Conservation (phyloP, 2,329 filamentous ascomycete genomes). For the Zarea fungicola region DNA sequence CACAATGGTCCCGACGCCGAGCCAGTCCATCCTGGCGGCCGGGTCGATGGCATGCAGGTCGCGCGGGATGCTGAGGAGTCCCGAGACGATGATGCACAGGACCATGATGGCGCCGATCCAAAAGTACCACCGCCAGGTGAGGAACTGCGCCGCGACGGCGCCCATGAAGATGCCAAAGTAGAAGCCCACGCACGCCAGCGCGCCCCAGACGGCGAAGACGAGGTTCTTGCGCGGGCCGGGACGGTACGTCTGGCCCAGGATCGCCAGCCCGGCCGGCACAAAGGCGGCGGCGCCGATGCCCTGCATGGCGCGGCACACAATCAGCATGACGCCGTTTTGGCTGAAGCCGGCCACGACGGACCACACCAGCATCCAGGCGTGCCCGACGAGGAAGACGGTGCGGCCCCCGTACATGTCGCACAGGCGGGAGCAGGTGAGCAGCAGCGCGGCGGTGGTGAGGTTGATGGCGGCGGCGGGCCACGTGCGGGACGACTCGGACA, state of each 20-base stretch:
- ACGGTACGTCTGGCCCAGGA: conserved; percentile 64
- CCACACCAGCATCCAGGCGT: conserved; percentile 63
- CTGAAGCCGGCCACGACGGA: conserved; percentile 67
- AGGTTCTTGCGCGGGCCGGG: conserved; percentile 69
- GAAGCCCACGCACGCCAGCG: conserved; percentile 54
- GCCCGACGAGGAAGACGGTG: conserved; percentile 53
- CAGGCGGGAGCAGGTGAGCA: conserved; percentile 59
- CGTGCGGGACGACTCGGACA: conserved; percentile 54
- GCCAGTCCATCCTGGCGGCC: conserved; percentile 59
- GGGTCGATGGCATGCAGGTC: conserved; percentile 23
- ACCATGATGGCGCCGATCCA: conserved; percentile 51
- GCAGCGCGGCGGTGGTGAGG: conserved; percentile 48
- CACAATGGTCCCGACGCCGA: conserved; percentile 55
- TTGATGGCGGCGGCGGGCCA: conserved; percentile 64
- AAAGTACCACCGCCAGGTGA: conserved; percentile 66
- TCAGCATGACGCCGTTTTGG: conserved; percentile 62
- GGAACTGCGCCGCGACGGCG: conserved; percentile 55
- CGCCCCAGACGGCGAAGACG: conserved; percentile 56
- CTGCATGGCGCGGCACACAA: conserved; percentile 68
- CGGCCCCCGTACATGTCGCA: conserved; percentile 61
- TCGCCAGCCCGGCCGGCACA: conserved; percentile 60
- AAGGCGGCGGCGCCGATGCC: conserved; percentile 70
- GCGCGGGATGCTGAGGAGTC: conserved; percentile 34
- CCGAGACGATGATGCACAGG: conserved; percentile 43
- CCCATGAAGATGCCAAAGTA: conserved; percentile 64